These are phyloP conservation scores for Circinella minor DNA, from an alignment of 371 early-diverging fungal genomes.

Conservation along the genomic window DNA sequence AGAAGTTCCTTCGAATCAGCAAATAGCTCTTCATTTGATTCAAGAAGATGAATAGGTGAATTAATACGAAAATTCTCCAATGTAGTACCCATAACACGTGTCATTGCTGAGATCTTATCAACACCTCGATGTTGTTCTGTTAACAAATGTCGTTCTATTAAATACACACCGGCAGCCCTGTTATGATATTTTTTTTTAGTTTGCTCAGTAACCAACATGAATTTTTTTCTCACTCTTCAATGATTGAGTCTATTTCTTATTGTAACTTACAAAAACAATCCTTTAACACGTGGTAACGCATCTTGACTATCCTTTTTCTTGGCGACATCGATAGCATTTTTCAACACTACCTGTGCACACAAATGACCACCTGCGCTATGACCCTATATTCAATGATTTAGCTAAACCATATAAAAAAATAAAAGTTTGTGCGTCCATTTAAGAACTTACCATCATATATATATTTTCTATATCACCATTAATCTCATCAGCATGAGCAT, in stretches of 20 bases:
- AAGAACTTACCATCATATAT: slow-evolving; percentile 56
- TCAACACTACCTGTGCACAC: slow-evolving; percentile 40
- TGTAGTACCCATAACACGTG: slow-evolving; percentile 64
- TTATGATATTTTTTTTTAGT: neutral
- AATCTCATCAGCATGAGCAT: slow-evolving; percentile 46
- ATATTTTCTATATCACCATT: slow-evolving; percentile 60
- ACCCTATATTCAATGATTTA: slow-evolving; percentile 34
- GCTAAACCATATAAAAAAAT: no score
- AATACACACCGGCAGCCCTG: slow-evolving; percentile 67
- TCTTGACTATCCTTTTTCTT: slow-evolving; percentile 15
- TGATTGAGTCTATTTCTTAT: neutral
- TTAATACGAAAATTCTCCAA: slow-evolving; percentile 33
- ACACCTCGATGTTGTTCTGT: slow-evolving; percentile 71
- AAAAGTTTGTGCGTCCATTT: neutral
- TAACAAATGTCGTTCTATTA: slow-evolving; percentile 63
- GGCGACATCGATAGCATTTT: slow-evolving; percentile 40
- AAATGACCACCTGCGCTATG: slow-evolving; percentile 64
- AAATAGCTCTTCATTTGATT: slow-evolving; percentile 30
- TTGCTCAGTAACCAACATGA: no score
- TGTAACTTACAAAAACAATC: slow-evolving; percentile 53
- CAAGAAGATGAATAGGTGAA: slow-evolving; percentile 47
- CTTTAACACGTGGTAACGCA: slow-evolving; percentile 50
- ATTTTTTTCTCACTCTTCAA: no score
- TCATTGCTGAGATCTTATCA: slow-evolving; percentile 78
- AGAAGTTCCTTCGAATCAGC: slow-evolving; percentile 31